phyloP scores from a whole-genome alignment of 306 rosid species.

The Phaseolus lunatus region DNA sequence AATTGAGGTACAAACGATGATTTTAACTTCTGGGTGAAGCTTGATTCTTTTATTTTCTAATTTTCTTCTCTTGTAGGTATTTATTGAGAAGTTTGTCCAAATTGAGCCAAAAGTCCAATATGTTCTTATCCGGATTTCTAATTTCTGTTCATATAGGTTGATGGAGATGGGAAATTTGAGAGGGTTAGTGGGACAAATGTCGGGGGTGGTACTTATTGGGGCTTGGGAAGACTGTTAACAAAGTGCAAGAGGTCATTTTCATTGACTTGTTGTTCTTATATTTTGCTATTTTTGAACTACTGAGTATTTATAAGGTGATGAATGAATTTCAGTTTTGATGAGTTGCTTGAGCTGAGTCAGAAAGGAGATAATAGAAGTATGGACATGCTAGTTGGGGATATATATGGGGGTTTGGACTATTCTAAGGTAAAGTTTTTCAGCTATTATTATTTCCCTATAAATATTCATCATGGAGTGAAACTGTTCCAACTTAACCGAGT shows the following conservation, averaged over 20 bases:
- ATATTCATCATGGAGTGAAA: constrained; percentile 3
- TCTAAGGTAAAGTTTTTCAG: constrained; percentile 66
- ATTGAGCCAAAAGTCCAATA: constrained; percentile 25
- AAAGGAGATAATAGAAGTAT: constrained; percentile 88
- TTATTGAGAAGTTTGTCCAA: background rate
- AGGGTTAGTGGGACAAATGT: constrained; percentile 99
- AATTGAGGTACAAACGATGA: background rate
- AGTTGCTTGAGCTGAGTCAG: constrained; percentile 97
- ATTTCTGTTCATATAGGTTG: constrained; percentile 67
- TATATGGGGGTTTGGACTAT: constrained; percentile 98
- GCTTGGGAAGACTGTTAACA: constrained; percentile 92
- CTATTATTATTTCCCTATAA: constrained; percentile 33
- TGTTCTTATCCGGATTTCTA: constrained; percentile 38
- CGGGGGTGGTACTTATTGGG: constrained; percentile 99
- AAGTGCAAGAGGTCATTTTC: constrained; percentile 88
- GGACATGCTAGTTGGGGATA: constrained; percentile 99
- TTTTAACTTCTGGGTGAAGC: background rate
- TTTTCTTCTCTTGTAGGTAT: background rate
- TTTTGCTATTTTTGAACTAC: constrained; percentile 34
- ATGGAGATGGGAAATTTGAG: constrained; percentile 96
- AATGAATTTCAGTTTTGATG: constrained; percentile 82
- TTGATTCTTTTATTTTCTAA: background rate
- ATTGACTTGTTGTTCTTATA: constrained; percentile 31
- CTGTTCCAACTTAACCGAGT: constrained; percentile 35
- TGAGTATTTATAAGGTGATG: constrained; percentile 41